Conservation (phyloP, 441 rosid genomes). For the Viola pubescens region DNA sequence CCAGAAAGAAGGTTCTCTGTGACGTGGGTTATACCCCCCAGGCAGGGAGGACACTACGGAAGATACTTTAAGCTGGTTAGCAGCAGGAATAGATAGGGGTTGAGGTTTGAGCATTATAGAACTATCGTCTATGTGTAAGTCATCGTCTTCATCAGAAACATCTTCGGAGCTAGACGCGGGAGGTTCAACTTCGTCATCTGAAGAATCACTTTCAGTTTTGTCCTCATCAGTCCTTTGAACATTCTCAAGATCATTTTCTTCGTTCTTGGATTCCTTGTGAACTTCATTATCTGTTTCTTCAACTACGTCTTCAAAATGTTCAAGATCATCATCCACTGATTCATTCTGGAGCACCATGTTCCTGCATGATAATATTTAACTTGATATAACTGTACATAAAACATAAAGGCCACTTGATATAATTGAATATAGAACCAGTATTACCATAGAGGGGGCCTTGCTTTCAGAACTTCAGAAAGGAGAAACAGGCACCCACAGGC, state of each 20-base stretch:
- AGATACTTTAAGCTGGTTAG: slow-evolving; percentile 24
- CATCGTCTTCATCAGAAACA: slow-evolving; percentile 54
- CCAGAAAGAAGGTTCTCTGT: slow-evolving; percentile 94
- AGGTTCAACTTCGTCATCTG: slow-evolving; percentile 55
- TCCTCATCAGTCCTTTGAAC: slow-evolving; percentile 36
- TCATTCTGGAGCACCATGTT: slow-evolving; percentile 71
- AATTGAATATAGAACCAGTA: slow-evolving; percentile 6
- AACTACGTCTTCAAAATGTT: slow-evolving; percentile 74
- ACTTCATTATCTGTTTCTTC: slow-evolving; percentile 53
- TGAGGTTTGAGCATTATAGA: slow-evolving; percentile 29
- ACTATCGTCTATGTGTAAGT: slow-evolving; percentile 32
- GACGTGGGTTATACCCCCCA: slow-evolving; percentile 87
- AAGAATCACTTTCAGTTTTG: slow-evolving; percentile 35
- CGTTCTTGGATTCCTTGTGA: slow-evolving; percentile 23
- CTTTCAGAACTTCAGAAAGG: slow-evolving; percentile 88
- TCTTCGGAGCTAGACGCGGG: no score
- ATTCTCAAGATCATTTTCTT: slow-evolving; percentile 27
- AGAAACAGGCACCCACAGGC: slow-evolving; percentile 95
- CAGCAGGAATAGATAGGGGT: slow-evolving; percentile 22
- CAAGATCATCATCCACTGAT: slow-evolving; percentile 66
- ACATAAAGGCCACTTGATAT: no score
- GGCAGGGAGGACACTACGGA: slow-evolving; percentile 39
- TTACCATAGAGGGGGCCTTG: slow-evolving; percentile 84
- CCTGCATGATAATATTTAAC: slow-evolving; percentile 36
- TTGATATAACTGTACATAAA: neutral